Evolutionary conservation across 2,329 filamentous ascomycete species (phyloP).

Genomic region (Pseudophaeomoniella oleicola): DNA sequence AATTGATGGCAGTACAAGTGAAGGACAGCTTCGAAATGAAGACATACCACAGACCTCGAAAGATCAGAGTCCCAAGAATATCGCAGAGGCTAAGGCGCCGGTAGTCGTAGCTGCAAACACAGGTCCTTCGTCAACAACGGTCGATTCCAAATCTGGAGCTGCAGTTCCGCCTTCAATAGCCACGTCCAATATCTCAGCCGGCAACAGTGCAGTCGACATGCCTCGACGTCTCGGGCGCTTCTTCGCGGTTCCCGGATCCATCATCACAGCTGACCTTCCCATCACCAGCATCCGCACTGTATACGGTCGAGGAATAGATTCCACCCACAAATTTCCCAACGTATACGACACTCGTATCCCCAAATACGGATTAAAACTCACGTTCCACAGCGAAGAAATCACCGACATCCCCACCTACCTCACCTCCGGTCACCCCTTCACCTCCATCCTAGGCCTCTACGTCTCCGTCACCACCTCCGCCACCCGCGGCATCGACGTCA

Average conservation of each 20-base stretch:
- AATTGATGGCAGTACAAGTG: conserved; percentile 6
- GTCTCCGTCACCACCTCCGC: conserved; percentile 62
- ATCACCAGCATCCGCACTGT: conserved; percentile 54
- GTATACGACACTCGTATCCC: conserved; percentile 57
- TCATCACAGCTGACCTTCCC: conserved; percentile 45
- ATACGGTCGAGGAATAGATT: conserved; percentile 60
- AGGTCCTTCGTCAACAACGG: conserved; percentile 3
- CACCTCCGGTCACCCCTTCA: not conserved
- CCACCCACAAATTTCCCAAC: conserved; percentile 53
- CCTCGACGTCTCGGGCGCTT: conserved; percentile 46
- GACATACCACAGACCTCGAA: not conserved
- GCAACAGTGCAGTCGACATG: conserved; percentile 14
- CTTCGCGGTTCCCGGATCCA: conserved; percentile 50
- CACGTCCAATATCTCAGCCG: conserved; percentile 4
- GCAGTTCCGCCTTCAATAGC: conserved; percentile 9
- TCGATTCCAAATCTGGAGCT: conserved; percentile 4
- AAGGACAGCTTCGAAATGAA: conserved; percentile 2
- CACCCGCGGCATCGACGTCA: conserved; percentile 61
- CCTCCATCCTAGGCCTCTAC: not conserved
- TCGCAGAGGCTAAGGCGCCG: conserved; percentile 28
- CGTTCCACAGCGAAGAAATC: conserved; percentile 46
- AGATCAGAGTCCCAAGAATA: conserved; percentile 21
- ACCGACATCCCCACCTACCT: conserved; percentile 45
- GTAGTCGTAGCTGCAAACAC: conserved; percentile 8
- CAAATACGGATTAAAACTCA: conserved; percentile 65